Evolutionary conservation across 106 monocot genomes (phyloP), one percentile per base, ranked within the genome.

Genomic region (Xerophyta viscosa): DNA sequence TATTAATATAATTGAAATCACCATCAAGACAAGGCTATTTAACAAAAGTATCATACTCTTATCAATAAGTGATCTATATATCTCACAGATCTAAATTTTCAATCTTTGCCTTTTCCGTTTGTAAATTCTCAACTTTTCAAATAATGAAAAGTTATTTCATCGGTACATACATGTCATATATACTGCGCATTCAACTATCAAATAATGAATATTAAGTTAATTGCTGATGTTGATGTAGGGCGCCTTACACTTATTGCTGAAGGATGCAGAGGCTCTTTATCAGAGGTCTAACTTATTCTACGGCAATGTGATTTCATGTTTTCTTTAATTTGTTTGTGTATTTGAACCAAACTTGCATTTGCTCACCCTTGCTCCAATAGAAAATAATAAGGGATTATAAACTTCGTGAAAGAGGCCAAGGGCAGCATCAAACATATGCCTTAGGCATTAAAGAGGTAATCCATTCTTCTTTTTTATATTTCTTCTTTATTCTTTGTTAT

Each of bases 191-290:
- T n/a, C n/a, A n/a, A n/a, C n/a, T n/a, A n/a, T n/a, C n/a, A n/a
- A n/a, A n/a, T n/a, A n/a, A n/a, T n/a, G n/a, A 33, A 33, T 33
- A 33, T 6, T 11, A 6, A 11, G 33, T 6, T 33, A 33, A 33
- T 33, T 52, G 56, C n/a, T n/a, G n/a, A 61, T 33, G 15, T 49
- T 61, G 37, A 52, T 98, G 56, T 82, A 98, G 98, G 98, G 18
- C 70, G 66, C 41, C 45, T 98, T n/a, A 98, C 90, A 66, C 81
- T 98, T 29, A 71, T 98, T 48, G 98, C 82, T 60, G 98, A 98
- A 84, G 98, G 98, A 71, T 98, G 98, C 43, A 75, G 98, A 63
- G 98, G 98, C 57, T 98, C 90, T 62, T 69, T 98, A 45, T 98
- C 98, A 39, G 98, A 98, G 98, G 98, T 91, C 26, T 61, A 30